These are phyloP conservation scores for Fragaria iinumae DNA, from an alignment of 306 rosid species.

Conservation along the genomic window DNA sequence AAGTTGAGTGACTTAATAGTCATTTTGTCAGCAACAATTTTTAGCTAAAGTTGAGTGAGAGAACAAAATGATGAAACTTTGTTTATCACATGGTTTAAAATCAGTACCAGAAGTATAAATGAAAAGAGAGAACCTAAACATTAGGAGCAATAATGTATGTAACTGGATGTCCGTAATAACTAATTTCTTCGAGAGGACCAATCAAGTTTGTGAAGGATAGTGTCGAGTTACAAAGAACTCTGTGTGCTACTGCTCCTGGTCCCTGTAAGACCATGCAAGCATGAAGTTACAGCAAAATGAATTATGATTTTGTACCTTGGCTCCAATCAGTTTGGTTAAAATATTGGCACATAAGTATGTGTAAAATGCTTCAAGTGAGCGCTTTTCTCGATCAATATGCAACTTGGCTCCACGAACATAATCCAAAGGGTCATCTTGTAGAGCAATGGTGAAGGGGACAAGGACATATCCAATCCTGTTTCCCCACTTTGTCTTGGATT, in stretches of 20 bases:
- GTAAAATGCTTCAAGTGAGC: constrained; percentile 50
- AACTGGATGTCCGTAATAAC: neutral
- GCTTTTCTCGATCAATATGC: constrained; percentile 50
- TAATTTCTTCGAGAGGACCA: no score
- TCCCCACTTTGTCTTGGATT: constrained; percentile 61
- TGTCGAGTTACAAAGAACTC: no score
- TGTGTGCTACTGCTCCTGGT: no score
- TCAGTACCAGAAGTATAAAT: no score
- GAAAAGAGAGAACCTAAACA: constrained; percentile 34
- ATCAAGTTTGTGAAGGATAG: no score
- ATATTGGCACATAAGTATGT: constrained; percentile 22
- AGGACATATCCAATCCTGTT: constrained; percentile 50
- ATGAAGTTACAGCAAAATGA: neutral
- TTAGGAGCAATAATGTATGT: constrained; percentile 48
- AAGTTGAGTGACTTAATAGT: constrained; percentile 51
- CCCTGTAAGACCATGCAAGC: neutral
- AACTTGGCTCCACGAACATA: constrained; percentile 59
- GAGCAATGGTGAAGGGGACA: constrained; percentile 43
- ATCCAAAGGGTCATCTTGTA: constrained; percentile 49
- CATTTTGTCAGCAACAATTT: constrained; percentile 29
- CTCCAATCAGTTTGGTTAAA: constrained; percentile 39
- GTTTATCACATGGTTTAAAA: neutral
- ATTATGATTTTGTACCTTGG: constrained; percentile 33
- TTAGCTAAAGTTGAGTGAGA: neutral
- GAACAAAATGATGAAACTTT: neutral